Percentiles rank a stretch among this genome's conserved stretches.
Conservation (phyloP, 2,329 filamentous ascomycete species). For the Beauveria medogensis region DNA sequence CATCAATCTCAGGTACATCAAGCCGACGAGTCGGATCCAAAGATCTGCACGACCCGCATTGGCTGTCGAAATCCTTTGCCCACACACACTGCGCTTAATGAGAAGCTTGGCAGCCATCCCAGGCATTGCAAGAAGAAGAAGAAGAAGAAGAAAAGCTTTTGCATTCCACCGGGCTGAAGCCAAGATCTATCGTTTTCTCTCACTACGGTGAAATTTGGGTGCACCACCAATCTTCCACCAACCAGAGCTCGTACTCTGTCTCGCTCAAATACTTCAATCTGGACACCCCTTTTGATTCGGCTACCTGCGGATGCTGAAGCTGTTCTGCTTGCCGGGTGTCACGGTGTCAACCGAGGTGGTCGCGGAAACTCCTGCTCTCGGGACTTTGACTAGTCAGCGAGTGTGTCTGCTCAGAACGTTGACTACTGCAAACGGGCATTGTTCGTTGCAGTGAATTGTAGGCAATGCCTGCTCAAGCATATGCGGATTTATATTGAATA, state of each 20-base stretch:
- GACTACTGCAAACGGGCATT: too few relatives aligned
- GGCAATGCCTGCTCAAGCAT: background rate
- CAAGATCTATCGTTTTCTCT: background rate
- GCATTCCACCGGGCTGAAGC: background rate
- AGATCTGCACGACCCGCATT: background rate
- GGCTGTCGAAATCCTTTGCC: background rate
- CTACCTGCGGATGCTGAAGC: background rate
- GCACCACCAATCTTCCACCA: background rate
- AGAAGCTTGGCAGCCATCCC: background rate
- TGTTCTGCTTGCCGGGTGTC: background rate
- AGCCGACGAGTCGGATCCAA: background rate
- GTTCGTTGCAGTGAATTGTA: background rate
- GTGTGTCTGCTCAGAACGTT: background rate
- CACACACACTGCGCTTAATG: background rate
- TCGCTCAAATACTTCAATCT: background rate
- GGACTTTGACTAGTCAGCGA: background rate
- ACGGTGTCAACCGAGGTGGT: background rate
- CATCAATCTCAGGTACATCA: background rate
- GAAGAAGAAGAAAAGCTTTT: background rate
- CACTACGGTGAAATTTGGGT: background rate
- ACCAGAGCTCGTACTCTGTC: background rate
- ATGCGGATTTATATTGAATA: background rate
- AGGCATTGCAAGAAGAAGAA: background rate
- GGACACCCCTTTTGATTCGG: background rate
- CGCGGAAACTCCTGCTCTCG: background rate